Evolutionary conservation across 140 eudicot genomes (phyloP).

Genomic region (Oenanthe javanica): DNA sequence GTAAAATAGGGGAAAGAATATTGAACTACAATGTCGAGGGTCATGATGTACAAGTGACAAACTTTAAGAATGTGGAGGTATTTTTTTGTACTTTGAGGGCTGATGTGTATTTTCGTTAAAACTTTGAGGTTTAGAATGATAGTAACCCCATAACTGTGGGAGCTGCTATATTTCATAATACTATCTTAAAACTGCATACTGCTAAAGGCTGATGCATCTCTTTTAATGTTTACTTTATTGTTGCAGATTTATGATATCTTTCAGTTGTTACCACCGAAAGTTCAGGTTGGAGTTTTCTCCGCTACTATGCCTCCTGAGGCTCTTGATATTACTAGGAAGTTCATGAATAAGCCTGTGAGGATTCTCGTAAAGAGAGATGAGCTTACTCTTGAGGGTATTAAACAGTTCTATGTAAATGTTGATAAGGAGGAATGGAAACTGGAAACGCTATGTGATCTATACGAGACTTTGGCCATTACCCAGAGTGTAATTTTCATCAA

Average conservation of each 20-base stretch:
- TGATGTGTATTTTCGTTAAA: too few species aligned
- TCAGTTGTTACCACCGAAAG: slow-evolving; percentile 35
- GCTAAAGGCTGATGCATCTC: background rate
- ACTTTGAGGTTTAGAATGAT: too few species aligned
- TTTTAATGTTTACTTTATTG: background rate
- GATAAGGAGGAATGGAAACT: slow-evolving; percentile 76
- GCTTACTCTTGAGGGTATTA: slow-evolving; percentile 75
- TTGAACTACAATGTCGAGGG: too few species aligned
- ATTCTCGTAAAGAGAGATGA: slow-evolving; percentile 74
- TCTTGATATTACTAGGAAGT: slow-evolving; percentile 68
- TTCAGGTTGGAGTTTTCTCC: slow-evolving; percentile 47
- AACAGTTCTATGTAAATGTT: slow-evolving; percentile 69
- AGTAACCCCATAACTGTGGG: background rate
- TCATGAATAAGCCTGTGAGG: slow-evolving; percentile 82
- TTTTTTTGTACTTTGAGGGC: too few species aligned
- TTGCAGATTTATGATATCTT: slow-evolving; percentile 38
- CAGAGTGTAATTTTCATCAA: slow-evolving; percentile 49
- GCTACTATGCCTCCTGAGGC: slow-evolving; percentile 95
- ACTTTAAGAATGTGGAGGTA: too few species aligned
- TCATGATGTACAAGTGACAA: too few species aligned
- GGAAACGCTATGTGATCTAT: slow-evolving; percentile 62
- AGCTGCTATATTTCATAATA: background rate
- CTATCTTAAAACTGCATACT: background rate
- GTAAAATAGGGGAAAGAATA: too few species aligned
- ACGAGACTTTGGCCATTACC: slow-evolving; percentile 17